These are phyloP conservation scores for Bryoerythrophyllum caledonicum DNA, from an alignment of 225 moss, liverwort and hornwort species.

Conservation along the genomic window DNA sequence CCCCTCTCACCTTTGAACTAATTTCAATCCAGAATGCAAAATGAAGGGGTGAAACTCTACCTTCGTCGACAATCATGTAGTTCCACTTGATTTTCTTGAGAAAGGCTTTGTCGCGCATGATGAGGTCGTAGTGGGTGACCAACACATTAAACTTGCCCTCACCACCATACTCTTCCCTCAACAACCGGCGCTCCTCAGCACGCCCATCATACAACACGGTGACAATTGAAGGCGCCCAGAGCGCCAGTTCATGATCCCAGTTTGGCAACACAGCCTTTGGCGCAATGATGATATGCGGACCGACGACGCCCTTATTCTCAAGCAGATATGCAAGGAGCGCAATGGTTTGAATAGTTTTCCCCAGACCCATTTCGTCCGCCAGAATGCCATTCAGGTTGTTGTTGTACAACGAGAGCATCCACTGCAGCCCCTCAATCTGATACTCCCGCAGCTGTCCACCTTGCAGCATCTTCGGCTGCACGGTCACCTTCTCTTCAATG, in stretches of 20 bases:
- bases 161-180: constrained; percentile 80
- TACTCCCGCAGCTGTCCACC: constrained; percentile 87
- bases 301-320: constrained; percentile 90
- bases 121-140: constrained; percentile 96
- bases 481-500: constrained; percentile 95
- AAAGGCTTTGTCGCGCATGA: constrained; percentile 98
- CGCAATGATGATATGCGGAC: constrained; percentile 94
- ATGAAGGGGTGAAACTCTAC: constrained; percentile 17
- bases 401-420: constrained; percentile 99
- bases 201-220: constrained; percentile 95
- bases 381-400: constrained; percentile 96
- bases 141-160: constrained; percentile 92
- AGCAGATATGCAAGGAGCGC: constrained; percentile 85
- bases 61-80: constrained; percentile 99
- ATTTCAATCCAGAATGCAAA: too few species aligned
- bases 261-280: constrained; percentile 98
- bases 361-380: constrained; percentile 98
- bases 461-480: constrained; percentile 84
- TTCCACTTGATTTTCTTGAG: constrained; percentile 95
- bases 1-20: too few species aligned
- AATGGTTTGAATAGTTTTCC: constrained; percentile 99
- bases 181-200: constrained; percentile 79
- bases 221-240: constrained; percentile 77
- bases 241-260: constrained; percentile 89
- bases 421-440: constrained; percentile 99